Percentiles rank a stretch among this genome's conserved stretches.
These are phyloP conservation scores for Blastomyces gilchristii DNA, from an alignment of 2,329 filamentous ascomycete genomes.

Conservation along the genomic window DNA sequence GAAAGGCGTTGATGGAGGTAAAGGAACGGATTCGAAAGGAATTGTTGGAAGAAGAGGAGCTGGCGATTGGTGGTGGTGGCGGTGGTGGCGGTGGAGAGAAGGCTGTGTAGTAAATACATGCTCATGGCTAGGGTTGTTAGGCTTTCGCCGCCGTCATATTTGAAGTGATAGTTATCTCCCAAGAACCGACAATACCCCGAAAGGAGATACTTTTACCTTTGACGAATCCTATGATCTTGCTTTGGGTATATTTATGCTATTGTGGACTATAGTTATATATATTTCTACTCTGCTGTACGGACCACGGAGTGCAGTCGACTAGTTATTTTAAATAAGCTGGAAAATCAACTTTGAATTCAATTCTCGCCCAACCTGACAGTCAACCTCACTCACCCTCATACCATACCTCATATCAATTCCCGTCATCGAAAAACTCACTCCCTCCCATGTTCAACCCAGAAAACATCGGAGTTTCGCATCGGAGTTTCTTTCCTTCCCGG, in stretches of 20 bases:
- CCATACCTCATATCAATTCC: no score
- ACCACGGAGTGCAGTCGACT: no score
- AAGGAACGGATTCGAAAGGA: constrained; percentile 20
- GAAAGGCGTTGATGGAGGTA: constrained; percentile 27
- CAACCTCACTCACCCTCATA: no score
- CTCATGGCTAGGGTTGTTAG: no score
- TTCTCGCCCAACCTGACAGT: no score
- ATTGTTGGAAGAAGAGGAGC: constrained; percentile 1
- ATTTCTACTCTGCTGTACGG: no score
- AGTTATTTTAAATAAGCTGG: no score
- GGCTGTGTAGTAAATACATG: neutral
- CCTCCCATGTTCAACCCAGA: no score
- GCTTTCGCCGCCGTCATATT: neutral
- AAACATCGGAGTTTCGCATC: no score
- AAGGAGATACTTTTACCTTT: neutral
- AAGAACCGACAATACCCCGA: neutral
- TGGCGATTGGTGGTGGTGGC: neutral
- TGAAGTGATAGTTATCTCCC: neutral
- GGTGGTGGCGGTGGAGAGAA: neutral
- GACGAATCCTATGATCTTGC: neutral
- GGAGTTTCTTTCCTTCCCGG: neutral
- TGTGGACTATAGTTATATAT: no score
- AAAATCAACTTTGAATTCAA: no score
- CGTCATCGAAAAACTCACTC: no score
- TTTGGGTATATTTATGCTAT: neutral